Evolutionary conservation across 1,139 yeast genomes (phyloP).

Genomic region (Geotrichum reessii): DNA sequence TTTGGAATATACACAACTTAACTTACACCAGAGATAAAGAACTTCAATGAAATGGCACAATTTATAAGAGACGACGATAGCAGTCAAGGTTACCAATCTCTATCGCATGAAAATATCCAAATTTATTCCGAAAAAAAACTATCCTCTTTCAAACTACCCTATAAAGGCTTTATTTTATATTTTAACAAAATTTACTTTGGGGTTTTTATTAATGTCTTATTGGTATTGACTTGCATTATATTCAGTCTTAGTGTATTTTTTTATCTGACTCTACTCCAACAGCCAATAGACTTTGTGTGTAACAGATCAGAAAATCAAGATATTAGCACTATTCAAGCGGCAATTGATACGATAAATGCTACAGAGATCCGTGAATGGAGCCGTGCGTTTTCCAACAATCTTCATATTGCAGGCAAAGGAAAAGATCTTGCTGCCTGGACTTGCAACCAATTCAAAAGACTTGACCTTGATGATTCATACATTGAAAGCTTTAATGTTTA

Average conservation of each 20-base stretch:
- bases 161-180: too few species aligned
- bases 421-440: constrained; percentile 65
- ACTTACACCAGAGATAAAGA: background rate
- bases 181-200: too few species aligned
- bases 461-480: constrained; percentile 46
- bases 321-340: constrained; percentile 20
- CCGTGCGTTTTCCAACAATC: constrained; percentile 46
- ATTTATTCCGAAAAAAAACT: background rate
- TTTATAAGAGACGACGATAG: background rate
- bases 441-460: constrained; percentile 52
- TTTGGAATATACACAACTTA: too few species aligned
- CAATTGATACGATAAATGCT: constrained; percentile 40
- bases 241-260: background rate
- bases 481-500: constrained; percentile 56
- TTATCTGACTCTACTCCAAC: background rate
- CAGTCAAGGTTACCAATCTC: background rate
- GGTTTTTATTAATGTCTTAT: background rate
- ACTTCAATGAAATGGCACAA: background rate
- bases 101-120: background rate
- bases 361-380: constrained; percentile 32
- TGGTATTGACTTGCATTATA: background rate
- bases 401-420: constrained; percentile 72
- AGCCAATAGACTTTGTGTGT: background rate
- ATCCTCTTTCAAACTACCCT: too few species aligned
- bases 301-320: background rate